phyloP scores from a whole-genome alignment of 2,329 filamentous ascomycete species.

The Colletotrichum sp. region DNA sequence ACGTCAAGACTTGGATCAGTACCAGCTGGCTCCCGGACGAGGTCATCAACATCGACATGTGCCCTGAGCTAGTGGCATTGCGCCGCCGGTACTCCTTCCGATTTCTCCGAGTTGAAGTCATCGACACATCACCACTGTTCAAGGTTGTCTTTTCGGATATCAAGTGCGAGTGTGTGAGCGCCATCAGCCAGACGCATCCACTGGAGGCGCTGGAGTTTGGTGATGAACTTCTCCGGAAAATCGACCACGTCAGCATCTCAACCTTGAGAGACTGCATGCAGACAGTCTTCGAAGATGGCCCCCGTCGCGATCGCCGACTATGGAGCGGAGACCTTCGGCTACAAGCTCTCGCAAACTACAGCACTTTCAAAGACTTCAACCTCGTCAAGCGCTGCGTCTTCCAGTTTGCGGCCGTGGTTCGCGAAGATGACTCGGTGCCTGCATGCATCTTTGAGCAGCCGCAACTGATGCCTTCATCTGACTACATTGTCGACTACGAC shows the following conservation, averaged over 20 bases:
- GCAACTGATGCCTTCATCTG: slow-evolving; percentile 30
- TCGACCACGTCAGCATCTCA: slow-evolving; percentile 34
- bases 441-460: slow-evolving; percentile 39
- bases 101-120: slow-evolving; percentile 35
- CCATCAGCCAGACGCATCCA: slow-evolving; percentile 23
- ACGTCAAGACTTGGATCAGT: slow-evolving; percentile 40
- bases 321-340: slow-evolving; percentile 42
- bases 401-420: slow-evolving; percentile 36
- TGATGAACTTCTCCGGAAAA: slow-evolving; percentile 26
- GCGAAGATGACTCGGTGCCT: slow-evolving; percentile 35
- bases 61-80: slow-evolving; percentile 32
- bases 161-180: slow-evolving; percentile 31
- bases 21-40: slow-evolving; percentile 42
- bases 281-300: slow-evolving; percentile 42
- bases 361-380: slow-evolving; percentile 36
- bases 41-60: slow-evolving; percentile 37
- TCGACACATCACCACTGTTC: slow-evolving; percentile 39
- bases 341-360: slow-evolving; percentile 40
- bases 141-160: slow-evolving; percentile 34
- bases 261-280: slow-evolving; percentile 44
- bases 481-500: slow-evolving; percentile 42
- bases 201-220: slow-evolving; percentile 22
- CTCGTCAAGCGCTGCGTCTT: slow-evolving; percentile 40
- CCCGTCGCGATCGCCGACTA: slow-evolving; percentile 38
- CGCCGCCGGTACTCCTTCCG: slow-evolving; percentile 37